Conservation (phyloP, 2,329 filamentous ascomycete genomes). For the Paecilomyces dactylethromorphus region DNA sequence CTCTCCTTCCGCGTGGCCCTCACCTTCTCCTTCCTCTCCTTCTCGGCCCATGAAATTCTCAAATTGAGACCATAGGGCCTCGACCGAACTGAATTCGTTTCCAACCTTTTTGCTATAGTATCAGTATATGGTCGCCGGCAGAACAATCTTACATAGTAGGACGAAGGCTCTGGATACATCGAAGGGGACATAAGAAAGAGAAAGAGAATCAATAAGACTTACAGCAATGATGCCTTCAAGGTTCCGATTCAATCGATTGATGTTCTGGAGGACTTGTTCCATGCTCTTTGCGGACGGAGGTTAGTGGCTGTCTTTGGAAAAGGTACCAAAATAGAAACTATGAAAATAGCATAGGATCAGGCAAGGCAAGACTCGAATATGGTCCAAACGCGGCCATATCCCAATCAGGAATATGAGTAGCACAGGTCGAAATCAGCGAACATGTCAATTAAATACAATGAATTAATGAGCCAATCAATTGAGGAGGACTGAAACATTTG, state of each 20-base stretch:
- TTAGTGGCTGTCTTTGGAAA: neutral
- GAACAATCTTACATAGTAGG: neutral
- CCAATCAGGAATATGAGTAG: neutral
- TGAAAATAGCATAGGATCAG: neutral
- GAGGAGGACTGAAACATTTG: neutral
- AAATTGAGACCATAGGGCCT: slow-evolving; percentile 94
- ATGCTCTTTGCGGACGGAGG: slow-evolving; percentile 47
- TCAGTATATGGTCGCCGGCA: neutral
- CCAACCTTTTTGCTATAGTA: slow-evolving; percentile 57
- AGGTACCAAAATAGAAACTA: neutral
- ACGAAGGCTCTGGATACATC: neutral
- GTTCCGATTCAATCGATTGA: slow-evolving; percentile 90
- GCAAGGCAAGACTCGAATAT: neutral
- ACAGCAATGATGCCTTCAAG: slow-evolving; percentile 87
- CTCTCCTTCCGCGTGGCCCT: slow-evolving; percentile 18
- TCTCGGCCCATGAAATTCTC: slow-evolving; percentile 85
- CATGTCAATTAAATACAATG: neutral
- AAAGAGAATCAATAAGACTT: slow-evolving; percentile 23
- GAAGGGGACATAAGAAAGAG: slow-evolving; percentile 1
- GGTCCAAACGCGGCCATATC: neutral
- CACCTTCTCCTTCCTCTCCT: slow-evolving; percentile 21
- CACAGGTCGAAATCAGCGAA: neutral
- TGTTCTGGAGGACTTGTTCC: slow-evolving; percentile 88
- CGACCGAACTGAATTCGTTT: slow-evolving; percentile 95
- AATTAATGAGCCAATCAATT: neutral